Percentiles rank a stretch among this genome's conserved stretches.
Evolutionary conservation across 805 yeast genomes (phyloP).

Genomic region (Kazachstania africana): DNA sequence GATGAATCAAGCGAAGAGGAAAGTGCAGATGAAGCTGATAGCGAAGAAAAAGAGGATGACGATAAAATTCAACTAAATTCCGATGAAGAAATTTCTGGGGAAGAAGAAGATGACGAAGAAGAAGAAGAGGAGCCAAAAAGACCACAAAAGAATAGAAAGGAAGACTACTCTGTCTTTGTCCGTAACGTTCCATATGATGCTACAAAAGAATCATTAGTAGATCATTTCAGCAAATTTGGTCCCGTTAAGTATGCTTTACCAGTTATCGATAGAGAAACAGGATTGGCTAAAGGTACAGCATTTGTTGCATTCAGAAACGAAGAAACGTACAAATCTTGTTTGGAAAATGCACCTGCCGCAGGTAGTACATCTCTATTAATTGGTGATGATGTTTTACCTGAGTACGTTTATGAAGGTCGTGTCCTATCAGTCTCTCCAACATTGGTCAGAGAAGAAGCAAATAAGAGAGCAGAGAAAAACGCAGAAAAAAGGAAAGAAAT

Average conservation of each 20-base stretch:
- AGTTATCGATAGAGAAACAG: slow-evolving; percentile 75
- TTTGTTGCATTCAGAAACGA: slow-evolving; percentile 73
- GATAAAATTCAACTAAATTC: slow-evolving; percentile 27
- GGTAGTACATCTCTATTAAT: slow-evolving; percentile 56
- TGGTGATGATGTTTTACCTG: slow-evolving; percentile 85
- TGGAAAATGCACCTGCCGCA: slow-evolving; percentile 67
- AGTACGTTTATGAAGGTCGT: slow-evolving; percentile 87
- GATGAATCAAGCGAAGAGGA: slow-evolving; percentile 30
- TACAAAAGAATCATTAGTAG: slow-evolving; percentile 61
- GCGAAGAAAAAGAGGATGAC: slow-evolving; percentile 26
- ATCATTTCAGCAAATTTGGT: slow-evolving; percentile 76
- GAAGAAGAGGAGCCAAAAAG: slow-evolving; percentile 27
- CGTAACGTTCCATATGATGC: slow-evolving; percentile 94
- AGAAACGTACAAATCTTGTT: slow-evolving; percentile 54
- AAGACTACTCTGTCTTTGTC: slow-evolving; percentile 65
- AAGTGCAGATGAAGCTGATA: slow-evolving; percentile 27
- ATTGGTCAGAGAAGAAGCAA: slow-evolving; percentile 78
- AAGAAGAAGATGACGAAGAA: slow-evolving; percentile 24
- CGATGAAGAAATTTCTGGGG: slow-evolving; percentile 23
- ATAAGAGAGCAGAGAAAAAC: slow-evolving; percentile 58
- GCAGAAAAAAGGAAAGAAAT: slow-evolving; percentile 60
- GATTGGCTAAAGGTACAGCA: slow-evolving; percentile 87
- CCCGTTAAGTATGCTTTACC: slow-evolving; percentile 87
- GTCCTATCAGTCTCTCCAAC: slow-evolving; percentile 75
- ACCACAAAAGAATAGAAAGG: slow-evolving; percentile 42